Percentiles rank a stretch among this genome's conserved stretches.
These are phyloP conservation scores for Theileria sp. DNA, from an alignment of 169 alveolate genomes.

Conservation along the genomic window DNA sequence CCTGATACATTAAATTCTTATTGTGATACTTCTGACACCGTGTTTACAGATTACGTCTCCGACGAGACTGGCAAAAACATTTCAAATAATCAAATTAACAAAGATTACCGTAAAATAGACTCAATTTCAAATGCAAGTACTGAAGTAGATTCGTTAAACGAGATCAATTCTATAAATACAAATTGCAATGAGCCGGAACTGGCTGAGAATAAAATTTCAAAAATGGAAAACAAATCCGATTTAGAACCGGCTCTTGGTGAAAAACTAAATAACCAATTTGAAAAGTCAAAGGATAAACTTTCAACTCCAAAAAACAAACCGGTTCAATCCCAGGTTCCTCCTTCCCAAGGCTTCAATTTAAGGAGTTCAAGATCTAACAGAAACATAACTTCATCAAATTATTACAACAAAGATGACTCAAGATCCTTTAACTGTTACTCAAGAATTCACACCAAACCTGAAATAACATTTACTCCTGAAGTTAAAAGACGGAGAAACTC, in stretches of 20 bases:
- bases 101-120: background rate
- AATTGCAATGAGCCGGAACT: background rate
- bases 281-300: background rate
- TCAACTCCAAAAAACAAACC: background rate
- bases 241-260: background rate
- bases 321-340: background rate
- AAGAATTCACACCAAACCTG: background rate
- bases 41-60: conserved; percentile 6
- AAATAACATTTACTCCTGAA: background rate
- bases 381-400: background rate
- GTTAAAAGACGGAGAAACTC: background rate
- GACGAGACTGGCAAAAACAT: background rate
- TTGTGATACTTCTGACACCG: background rate
- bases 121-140: conserved; percentile 10
- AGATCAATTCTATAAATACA: background rate
- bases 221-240: background rate
- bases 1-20: background rate
- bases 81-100: conserved; percentile 8
- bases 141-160: conserved; percentile 1
- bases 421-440: background rate
- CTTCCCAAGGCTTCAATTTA: background rate
- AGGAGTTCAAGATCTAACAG: background rate
- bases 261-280: background rate
- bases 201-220: background rate
- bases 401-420: background rate